Conservation (phyloP, 1,284 basidiomycete species). For the Uromyces viciae-fabae region DNA sequence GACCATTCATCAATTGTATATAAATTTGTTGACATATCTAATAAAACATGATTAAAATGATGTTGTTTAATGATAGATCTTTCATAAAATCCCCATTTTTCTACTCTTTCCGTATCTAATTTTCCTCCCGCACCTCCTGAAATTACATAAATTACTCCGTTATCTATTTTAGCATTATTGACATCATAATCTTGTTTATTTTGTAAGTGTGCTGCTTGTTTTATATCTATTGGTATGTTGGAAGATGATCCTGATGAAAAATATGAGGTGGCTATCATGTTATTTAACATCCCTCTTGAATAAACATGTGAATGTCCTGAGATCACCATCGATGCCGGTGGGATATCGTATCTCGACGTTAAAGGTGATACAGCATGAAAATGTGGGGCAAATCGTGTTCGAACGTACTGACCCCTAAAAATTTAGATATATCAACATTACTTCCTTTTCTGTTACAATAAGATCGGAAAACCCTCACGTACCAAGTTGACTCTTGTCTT, state of each 20-base stretch:
- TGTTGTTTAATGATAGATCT: constrained; percentile 19
- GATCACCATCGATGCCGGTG: constrained; percentile 46
- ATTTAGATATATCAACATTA: neutral
- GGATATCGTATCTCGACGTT: constrained; percentile 11
- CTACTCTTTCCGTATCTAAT: constrained; percentile 49
- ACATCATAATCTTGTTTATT: constrained; percentile 44
- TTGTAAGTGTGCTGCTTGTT: constrained; percentile 25
- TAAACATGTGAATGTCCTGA: constrained; percentile 51
- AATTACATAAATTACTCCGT: constrained; percentile 47
- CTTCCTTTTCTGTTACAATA: neutral
- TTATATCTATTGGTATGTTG: constrained; percentile 4
- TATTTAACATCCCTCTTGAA: constrained; percentile 48
- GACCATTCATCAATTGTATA: neutral
- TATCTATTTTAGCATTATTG: constrained; percentile 21
- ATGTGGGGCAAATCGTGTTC: constrained; percentile 46
- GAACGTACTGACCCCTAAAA: constrained; percentile 49
- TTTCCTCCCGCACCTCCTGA: constrained; percentile 49
- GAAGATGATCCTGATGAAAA: constrained; percentile 17
- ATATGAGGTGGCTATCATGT: constrained; percentile 42
- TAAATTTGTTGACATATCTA: constrained; percentile 25
- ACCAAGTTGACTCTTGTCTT: constrained; percentile 48
- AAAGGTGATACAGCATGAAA: constrained; percentile 40
- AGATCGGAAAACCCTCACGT: constrained; percentile 18
- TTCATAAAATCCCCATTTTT: constrained; percentile 49
- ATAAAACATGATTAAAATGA: constrained; percentile 47